Evolutionary conservation across 1,139 yeast species (phyloP).

Genomic region (Candida gigantensis): DNA sequence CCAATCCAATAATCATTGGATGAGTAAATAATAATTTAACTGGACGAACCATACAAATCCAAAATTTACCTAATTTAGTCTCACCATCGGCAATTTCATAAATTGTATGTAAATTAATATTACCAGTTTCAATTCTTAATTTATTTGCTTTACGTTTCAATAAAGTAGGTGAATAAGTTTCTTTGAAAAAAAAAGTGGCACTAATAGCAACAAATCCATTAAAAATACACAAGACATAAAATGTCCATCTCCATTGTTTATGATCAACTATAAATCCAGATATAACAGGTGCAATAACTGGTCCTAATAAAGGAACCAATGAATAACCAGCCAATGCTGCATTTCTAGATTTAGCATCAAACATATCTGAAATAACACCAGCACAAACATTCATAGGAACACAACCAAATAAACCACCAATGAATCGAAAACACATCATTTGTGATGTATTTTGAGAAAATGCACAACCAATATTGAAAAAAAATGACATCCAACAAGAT

Average conservation of each 20-base stretch:
- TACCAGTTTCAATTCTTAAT: constrained; percentile 39
- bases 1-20: constrained; percentile 48
- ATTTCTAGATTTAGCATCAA: constrained; percentile 39
- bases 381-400: constrained; percentile 48
- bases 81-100: constrained; percentile 44
- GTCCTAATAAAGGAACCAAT: constrained; percentile 55
- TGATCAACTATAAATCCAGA: constrained; percentile 57
- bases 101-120: constrained; percentile 41
- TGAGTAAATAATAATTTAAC: constrained; percentile 42
- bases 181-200: constrained; percentile 38
- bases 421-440: constrained; percentile 41
- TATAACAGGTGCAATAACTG: constrained; percentile 60
- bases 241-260: constrained; percentile 47
- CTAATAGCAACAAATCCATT: constrained; percentile 40
- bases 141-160: constrained; percentile 32
- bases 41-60: constrained; percentile 40
- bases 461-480: constrained; percentile 45
- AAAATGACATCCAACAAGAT: constrained; percentile 37
- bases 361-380: constrained; percentile 42
- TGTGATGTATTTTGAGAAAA: constrained; percentile 40
- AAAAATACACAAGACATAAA: constrained; percentile 42
- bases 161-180: constrained; percentile 44
- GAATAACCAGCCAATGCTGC: constrained; percentile 45
- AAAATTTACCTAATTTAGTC: constrained; percentile 30
- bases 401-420: constrained; percentile 44